Evolutionary conservation across 2,329 filamentous ascomycete genomes (phyloP), one percentile per base, ranked within the genome.

Genomic region (Annulohypoxylon truncatum): DNA sequence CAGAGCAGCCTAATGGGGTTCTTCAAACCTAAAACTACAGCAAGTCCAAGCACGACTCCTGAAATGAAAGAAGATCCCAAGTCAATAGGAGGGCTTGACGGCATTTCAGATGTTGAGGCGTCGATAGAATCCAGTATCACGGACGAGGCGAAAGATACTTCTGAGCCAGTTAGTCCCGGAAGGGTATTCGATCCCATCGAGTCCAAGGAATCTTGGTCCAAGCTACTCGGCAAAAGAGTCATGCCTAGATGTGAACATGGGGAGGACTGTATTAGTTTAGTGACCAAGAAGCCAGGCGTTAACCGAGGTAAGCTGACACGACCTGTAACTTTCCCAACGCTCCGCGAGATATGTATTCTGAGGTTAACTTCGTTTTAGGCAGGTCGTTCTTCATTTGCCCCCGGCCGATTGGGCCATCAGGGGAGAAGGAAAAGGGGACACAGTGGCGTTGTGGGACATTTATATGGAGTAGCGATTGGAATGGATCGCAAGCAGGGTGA

Each of bases 401-500:
- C 12, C 86, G 90, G 40, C 96, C 96, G 3, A 80, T 98, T 1
- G 95, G 94, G 0, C 94, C 94, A 1, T 92, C 90, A 22, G 96
- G 94, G 0, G 87, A 91, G 71, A 96, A 96, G 77, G 94, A 97
- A 78, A 91, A 84, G 64, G 91, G 90, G 1, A 94, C 93, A 0
- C 85, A 96, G 75, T 97, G 94, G 93, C 88, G 93, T 44, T 98
- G 95, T 78, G 83, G 86, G 2, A 97, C 93, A 0, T 97, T 97
- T 73, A 93, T 90, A 29, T 89, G 87, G 89, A 87, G 84, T 66
- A 87, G 85, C 56, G 86, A 88, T 68, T 88, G 86, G 86, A 85
- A 77, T 20, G 74, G 75, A 4, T 67, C 68, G 18, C 61, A 66
- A 42, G 13, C 44, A 26, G 54, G 35, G 24, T 64, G 22, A 24